Evolutionary conservation across 2,329 filamentous ascomycete genomes (phyloP).

Genomic region (Trichoderma sp.): DNA sequence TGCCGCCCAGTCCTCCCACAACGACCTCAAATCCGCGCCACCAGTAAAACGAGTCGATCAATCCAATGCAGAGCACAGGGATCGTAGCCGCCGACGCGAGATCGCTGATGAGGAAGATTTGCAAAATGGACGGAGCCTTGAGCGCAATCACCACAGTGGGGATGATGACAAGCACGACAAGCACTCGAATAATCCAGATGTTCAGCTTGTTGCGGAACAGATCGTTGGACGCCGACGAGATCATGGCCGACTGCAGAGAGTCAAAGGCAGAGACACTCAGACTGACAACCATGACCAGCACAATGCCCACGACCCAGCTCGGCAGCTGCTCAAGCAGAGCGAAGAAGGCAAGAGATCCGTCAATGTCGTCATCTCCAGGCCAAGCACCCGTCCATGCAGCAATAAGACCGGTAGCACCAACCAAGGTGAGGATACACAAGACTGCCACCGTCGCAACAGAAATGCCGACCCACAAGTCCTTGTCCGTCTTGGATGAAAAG

Average conservation of each 20-base stretch:
- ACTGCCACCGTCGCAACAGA: constrained; percentile 66
- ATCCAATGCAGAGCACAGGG: constrained; percentile 72
- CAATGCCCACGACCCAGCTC: constrained; percentile 77
- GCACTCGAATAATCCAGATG: constrained; percentile 70
- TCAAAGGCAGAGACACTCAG: constrained; percentile 80
- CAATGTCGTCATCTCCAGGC: constrained; percentile 51
- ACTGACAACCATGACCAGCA: constrained; percentile 77
- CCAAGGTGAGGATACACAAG: constrained; percentile 69
- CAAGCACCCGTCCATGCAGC: constrained; percentile 77
- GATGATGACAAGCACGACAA: constrained; percentile 71
- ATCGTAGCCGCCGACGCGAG: constrained; percentile 76
- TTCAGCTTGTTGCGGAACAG: constrained; percentile 79
- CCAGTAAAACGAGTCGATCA: constrained; percentile 70
- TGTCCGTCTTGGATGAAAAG: constrained; percentile 24
- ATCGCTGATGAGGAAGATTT: constrained; percentile 82
- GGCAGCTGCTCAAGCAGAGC: constrained; percentile 71
- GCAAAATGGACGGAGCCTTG: constrained; percentile 71
- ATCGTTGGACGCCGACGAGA: constrained; percentile 82
- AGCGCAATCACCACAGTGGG: constrained; percentile 74
- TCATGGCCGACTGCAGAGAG: constrained; percentile 79
- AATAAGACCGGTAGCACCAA: constrained; percentile 72
- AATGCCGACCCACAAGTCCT: constrained; percentile 61
- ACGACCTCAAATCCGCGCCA: constrained; percentile 82
- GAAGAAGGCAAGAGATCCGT: constrained; percentile 73
- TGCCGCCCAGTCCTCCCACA: constrained; percentile 73